These are phyloP conservation scores for Colletotrichum theobromicola DNA, from an alignment of 2,329 filamentous ascomycete species.

Conservation along the genomic window DNA sequence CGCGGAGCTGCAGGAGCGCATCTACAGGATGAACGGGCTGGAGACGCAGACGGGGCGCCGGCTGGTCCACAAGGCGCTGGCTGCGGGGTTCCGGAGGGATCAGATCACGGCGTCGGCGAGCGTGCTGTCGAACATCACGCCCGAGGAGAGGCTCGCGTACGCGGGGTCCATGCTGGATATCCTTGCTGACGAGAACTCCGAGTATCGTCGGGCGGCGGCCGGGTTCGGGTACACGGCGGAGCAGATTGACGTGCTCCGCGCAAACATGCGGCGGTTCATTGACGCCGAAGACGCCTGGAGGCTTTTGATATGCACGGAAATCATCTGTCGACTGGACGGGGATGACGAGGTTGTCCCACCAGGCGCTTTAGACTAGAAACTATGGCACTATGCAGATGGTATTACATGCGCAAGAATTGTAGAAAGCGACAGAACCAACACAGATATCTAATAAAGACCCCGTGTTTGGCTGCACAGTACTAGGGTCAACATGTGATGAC, in stretches of 20 bases:
- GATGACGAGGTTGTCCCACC: no score
- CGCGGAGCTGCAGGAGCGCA: slow-evolving; percentile 16
- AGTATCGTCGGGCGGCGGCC: slow-evolving; percentile 4
- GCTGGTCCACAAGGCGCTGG: slow-evolving; percentile 11
- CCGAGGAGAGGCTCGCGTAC: background rate
- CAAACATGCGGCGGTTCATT: background rate
- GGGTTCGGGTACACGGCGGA: slow-evolving; percentile 8
- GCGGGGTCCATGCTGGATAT: slow-evolving; percentile 9
- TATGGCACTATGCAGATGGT: no score
- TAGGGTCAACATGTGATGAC: background rate
- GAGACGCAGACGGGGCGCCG: slow-evolving; percentile 5
- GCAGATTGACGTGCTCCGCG: background rate
- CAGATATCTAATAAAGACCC: background rate
- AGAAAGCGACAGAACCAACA: background rate
- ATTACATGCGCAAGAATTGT: background rate
- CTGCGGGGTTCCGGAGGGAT: background rate
- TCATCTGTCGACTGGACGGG: slow-evolving; percentile 3
- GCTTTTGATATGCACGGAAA: slow-evolving; percentile 3
- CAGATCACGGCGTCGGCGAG: slow-evolving; percentile 1
- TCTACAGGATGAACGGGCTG: slow-evolving; percentile 10
- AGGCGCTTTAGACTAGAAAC: background rate
- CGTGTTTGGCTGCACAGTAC: background rate
- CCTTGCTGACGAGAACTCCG: background rate
- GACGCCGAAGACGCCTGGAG: slow-evolving; percentile 1
- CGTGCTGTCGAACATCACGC: slow-evolving; percentile 8